Evolutionary conservation across 139 green algal genomes (phyloP).

Genomic region (Cymbomonas tetramitiformis): DNA sequence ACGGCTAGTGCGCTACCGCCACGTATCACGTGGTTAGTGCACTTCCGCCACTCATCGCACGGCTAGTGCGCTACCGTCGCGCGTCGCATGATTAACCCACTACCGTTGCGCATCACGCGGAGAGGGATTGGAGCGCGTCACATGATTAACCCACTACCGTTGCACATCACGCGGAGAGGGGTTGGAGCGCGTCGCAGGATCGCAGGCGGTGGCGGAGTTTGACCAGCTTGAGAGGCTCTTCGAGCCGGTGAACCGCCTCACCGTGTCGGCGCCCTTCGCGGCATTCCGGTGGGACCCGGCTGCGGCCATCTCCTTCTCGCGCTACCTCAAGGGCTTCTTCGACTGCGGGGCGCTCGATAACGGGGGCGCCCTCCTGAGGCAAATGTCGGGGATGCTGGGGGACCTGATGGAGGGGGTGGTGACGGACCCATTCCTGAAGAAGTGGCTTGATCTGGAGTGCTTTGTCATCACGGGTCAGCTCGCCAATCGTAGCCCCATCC

Average conservation of each 20-base stretch:
- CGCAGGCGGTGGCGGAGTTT: not conserved
- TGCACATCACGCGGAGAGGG: constrained; percentile 9
- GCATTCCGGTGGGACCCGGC: not conserved
- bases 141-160: not conserved
- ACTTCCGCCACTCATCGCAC: no score
- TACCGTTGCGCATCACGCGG: no score
- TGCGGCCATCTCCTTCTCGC: not conserved
- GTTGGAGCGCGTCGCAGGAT: not conserved
- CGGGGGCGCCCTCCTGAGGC: constrained; percentile 4
- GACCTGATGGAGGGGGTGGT: constrained; percentile 34
- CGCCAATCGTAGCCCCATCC: constrained; percentile 14
- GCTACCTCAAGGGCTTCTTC: not conserved
- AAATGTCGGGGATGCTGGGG: constrained; percentile 13
- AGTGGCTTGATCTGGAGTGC: constrained; percentile 64
- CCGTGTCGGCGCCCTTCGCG: not conserved
- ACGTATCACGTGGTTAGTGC: no score
- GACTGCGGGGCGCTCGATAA: not conserved
- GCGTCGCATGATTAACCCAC: not conserved
- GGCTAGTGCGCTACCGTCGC: not conserved
- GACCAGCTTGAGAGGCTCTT: not conserved
- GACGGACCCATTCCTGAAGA: constrained; percentile 43
- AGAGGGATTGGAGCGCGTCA: not conserved
- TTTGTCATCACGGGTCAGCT: constrained; percentile 49
- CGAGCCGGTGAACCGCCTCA: not conserved
- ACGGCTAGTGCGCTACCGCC: no score